Base-by-base conservation (phyloP, 129 eudicot species). In the Logfia minima region DNA sequence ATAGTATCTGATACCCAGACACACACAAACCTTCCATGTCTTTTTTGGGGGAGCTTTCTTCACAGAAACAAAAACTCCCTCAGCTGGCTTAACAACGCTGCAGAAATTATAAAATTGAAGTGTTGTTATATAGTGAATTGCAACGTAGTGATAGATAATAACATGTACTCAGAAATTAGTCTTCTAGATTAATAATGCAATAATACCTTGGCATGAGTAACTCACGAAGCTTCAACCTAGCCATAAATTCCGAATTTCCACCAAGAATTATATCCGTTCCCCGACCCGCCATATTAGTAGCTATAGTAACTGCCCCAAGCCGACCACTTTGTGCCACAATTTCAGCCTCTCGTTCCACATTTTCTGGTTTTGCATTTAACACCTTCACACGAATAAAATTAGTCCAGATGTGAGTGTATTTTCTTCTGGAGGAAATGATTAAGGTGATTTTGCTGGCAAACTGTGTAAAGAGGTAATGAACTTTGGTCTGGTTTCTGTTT, bases 311-410 rank as follows among this genome's bases (percentile, higher is more conserved):
- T 31, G 95, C 96, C 66, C 97, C 99, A 75, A 92, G 90, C 34
- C 99, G 97, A 75, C 99, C 99, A 84, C 99, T 95, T 77, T 95
- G 99, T 70, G 97, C 97, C 77, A 95, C 99, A 83, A 95, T 95
- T 84, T 95, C 99, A 78, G 99, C 99, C 85, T 95, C 99, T 83
- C 99, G 85, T 84, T 95, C 99, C 85, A 95, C 99, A 79, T 95
- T 95, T 80, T 95, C 99, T 83, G 99, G 99, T 86, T 95, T 95
- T 43, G 99, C 99, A 79, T 95, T 95, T 55, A 95, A 86, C 76
- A 95, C 93, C 99, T 94, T 75, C 67, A 77, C 48, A 77, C 5
- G 62, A 66, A 76, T 53, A 32, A 61, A 28, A 43, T 45, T 51
- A 72, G 51, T 29, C 43, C 58, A 76, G 48, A 78, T 23, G 22